Base-by-base conservation (phyloP, 495 filamentous ascomycete genomes). In the Patellaria atrata region DNA sequence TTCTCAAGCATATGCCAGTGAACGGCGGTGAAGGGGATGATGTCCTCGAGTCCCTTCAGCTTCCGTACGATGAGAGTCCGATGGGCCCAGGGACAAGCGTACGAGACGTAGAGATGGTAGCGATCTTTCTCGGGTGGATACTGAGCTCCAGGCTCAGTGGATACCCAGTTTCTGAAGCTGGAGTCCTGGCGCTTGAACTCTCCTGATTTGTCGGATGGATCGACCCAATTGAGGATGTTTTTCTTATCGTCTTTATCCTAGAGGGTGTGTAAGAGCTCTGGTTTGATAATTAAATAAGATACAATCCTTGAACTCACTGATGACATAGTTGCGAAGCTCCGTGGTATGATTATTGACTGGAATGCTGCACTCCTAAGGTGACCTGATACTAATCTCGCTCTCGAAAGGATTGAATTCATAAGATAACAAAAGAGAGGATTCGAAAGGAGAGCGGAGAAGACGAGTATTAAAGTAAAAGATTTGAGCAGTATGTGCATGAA, bases 161-260 rank as follows among this genome's bases (percentile, higher is more conserved):
- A 61, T 28, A 63, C 53, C 5, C 46, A 63, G 43, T 54, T 56
- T 22, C 58, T 51, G 39, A 67, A 67, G 22, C 51, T 46, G 19
- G 59, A 58, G 1, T 48, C 40, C 38, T 64, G 60, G 40, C 53
- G 77, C 60, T 89, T 91, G 73, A 91, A 94, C 58, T 93, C 85
- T 58, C 86, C 86, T 1, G 72, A 67, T 41, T 70, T 77, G 57
- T 84, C 78, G 37, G 61, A 60, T 22, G 73, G 75, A 15, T 67
- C 60, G 12, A 84, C 84, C 83, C 83, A 94, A 47, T 86, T 68
- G 19, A 82, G 85, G 54, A 93, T 89, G 31, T 22, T 14, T 12
- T 52, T 35, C 33, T 46, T 50, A 23, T 44, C 45, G 16, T 52
- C 45, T 31, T 41, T n/a, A n/a, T n/a, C n/a, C n/a, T n/a, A n/a